Evolutionary conservation across 2,329 filamentous ascomycete genomes (phyloP).

Genomic region (Epichloe sibirici): DNA sequence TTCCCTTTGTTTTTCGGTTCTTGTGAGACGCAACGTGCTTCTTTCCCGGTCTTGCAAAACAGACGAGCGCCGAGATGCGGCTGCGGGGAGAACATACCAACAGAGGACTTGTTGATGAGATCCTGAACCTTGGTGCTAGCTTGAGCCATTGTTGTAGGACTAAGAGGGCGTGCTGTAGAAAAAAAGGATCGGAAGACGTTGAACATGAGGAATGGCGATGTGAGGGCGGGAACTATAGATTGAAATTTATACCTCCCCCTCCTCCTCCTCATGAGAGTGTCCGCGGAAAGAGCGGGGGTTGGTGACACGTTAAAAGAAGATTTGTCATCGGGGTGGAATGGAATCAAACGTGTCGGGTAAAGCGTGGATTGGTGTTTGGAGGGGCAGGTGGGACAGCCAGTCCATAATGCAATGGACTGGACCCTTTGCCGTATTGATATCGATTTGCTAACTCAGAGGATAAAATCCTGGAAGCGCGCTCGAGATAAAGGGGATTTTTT

Average conservation of each 20-base stretch:
- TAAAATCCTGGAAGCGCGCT: too few species aligned
- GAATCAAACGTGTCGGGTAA: neutral
- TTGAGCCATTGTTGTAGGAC: slow-evolving; percentile 63
- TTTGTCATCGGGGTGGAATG: neutral
- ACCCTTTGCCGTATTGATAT: neutral
- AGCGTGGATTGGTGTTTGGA: slow-evolving; percentile 1
- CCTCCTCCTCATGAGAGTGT: neutral
- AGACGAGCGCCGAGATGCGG: too few species aligned
- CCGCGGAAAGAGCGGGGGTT: neutral
- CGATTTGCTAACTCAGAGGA: neutral
- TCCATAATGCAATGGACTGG: slow-evolving; percentile 2
- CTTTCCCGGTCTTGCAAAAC: neutral
- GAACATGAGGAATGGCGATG: slow-evolving; percentile 24
- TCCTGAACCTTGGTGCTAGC: slow-evolving; percentile 72
- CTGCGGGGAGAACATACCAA: slow-evolving; percentile 43
- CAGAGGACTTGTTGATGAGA: slow-evolving; percentile 81
- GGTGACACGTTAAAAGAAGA: neutral
- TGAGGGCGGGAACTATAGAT: neutral
- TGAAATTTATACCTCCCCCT: neutral
- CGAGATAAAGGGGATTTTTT: too few species aligned
- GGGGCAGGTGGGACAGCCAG: neutral
- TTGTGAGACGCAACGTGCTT: too few species aligned
- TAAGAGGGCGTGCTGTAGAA: slow-evolving; percentile 28
- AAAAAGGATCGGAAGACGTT: slow-evolving; percentile 67
- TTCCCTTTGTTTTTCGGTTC: neutral